These are phyloP conservation scores for Oropetium thomaeum DNA, from an alignment of 176 grass and related monocot genomes.

Conservation along the genomic window DNA sequence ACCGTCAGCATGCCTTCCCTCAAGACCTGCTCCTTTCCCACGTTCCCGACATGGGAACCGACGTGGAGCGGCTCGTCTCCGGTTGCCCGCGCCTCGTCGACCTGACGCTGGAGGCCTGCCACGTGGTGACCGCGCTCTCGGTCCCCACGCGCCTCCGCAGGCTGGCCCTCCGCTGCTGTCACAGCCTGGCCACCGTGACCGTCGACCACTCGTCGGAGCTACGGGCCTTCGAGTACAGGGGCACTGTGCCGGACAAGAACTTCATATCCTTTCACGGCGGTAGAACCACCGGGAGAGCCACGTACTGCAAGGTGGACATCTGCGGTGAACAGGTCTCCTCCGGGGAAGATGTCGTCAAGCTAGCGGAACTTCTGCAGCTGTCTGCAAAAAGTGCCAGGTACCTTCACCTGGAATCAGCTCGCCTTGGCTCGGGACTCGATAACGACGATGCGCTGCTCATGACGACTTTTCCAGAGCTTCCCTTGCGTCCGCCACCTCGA, in stretches of 20 bases:
- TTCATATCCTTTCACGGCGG: not conserved
- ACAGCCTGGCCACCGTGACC: not conserved
- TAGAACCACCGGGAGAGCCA: not conserved
- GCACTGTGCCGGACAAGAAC: not conserved
- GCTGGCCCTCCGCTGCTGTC: slow-evolving; percentile 13
- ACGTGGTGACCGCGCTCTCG: not conserved
- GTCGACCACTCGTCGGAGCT: not conserved
- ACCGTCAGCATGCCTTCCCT: not conserved
- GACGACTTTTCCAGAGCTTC: not conserved
- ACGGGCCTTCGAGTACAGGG: slow-evolving; percentile 5
- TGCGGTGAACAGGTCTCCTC: not conserved
- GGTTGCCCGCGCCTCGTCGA: not conserved
- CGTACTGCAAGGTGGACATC: slow-evolving; percentile 1
- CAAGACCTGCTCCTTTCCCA: not conserved
- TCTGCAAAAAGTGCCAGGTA: not conserved
- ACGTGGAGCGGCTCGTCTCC: not conserved
- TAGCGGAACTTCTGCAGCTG: not conserved
- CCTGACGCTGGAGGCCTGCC: not conserved
- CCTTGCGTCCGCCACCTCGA: not conserved
- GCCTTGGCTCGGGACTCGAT: not conserved
- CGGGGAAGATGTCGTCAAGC: not conserved
- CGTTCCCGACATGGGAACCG: not conserved
- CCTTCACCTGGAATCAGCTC: not conserved
- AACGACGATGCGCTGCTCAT: not conserved
- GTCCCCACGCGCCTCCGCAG: not conserved